Percentiles rank a stretch among this genome's conserved stretches.
phyloP scores from a whole-genome alignment of 495 filamentous ascomycete species.

The Talaromyces stipitatus region DNA sequence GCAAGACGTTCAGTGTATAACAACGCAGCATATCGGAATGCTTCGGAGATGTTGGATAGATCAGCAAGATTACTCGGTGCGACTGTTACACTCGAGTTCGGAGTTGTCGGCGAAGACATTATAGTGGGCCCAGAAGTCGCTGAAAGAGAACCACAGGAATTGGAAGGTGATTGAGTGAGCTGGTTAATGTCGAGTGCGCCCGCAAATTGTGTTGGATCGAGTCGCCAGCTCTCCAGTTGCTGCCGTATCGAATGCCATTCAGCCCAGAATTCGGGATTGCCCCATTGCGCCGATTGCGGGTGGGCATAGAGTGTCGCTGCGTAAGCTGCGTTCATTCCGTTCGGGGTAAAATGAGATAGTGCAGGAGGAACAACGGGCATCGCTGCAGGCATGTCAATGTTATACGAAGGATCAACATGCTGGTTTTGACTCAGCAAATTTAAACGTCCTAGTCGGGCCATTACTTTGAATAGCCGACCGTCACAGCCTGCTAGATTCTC shows the following conservation, averaged over 20 bases:
- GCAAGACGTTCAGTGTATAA: conserved; percentile 88
- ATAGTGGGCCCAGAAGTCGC: conserved; percentile 29
- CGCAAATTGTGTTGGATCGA: conserved; percentile 34
- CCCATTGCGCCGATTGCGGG: conserved; percentile 12
- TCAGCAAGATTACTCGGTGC: conserved; percentile 37
- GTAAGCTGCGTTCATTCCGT: conserved; percentile 14
- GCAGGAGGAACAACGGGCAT: conserved; percentile 31
- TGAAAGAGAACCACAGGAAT: conserved; percentile 14
- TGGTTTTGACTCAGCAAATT: conserved; percentile 83
- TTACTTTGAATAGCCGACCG: conserved; percentile 66
- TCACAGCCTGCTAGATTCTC: conserved; percentile 90
- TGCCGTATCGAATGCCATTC: conserved; percentile 78
- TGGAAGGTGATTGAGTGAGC: conserved; percentile 17
- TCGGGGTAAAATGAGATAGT: conserved; percentile 21
- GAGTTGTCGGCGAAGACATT: conserved; percentile 23
- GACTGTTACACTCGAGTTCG: conserved; percentile 19
- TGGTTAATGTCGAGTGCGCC: conserved; percentile 7
- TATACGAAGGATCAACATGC: conserved; percentile 28
- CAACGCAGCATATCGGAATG: conserved; percentile 81
- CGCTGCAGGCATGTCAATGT: conserved; percentile 22
- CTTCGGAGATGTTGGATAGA: conserved; percentile 67
- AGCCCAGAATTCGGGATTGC: conserved; percentile 57
- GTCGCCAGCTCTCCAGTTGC: conserved; percentile 73
- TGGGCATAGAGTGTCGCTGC: conserved; percentile 21
- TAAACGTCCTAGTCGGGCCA: conserved; percentile 71